Percentiles rank a stretch among this genome's conserved stretches.
These are phyloP conservation scores for Triticum turgidum DNA, from an alignment of 176 grass and related monocot genomes.

Conservation along the genomic window DNA sequence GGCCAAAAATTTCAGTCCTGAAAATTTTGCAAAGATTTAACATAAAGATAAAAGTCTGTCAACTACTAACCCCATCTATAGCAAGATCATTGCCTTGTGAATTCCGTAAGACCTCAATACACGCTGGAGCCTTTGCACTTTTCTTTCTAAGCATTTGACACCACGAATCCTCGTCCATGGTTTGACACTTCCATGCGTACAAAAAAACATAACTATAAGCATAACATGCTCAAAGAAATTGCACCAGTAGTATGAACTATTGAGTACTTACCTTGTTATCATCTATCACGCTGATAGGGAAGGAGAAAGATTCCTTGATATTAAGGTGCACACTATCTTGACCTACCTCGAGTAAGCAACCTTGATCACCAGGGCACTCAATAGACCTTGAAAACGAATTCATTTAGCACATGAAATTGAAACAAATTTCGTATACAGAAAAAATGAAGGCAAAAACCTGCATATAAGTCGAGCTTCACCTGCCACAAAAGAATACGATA, in stretches of 20 bases:
- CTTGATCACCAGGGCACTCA: slow-evolving; percentile 24
- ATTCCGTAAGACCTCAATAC: slow-evolving; percentile 14
- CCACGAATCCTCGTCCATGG: slow-evolving; percentile 29
- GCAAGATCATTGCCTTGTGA: not conserved
- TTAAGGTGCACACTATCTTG: slow-evolving; percentile 18
- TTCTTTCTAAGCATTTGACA: slow-evolving; percentile 19
- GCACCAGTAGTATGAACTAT: not conserved
- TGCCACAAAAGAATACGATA: slow-evolving; percentile 10
- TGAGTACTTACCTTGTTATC: slow-evolving; percentile 24
- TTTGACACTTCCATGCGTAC: slow-evolving; percentile 36
- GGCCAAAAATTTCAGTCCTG: not conserved
- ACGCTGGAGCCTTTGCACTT: slow-evolving; percentile 34
- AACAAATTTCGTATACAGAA: not conserved
- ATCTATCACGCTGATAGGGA: slow-evolving; percentile 55
- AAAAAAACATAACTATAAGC: not conserved
- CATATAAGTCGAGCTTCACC: slow-evolving; percentile 58
- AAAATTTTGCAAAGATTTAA: not conserved
- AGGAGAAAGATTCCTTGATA: slow-evolving; percentile 48
- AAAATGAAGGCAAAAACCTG: slow-evolving; percentile 34
- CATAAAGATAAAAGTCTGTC: slow-evolving; percentile 6
- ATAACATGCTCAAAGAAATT: slow-evolving; percentile 20
- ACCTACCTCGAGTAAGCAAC: slow-evolving; percentile 30
- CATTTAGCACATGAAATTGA: not conserved
- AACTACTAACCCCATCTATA: slow-evolving; percentile 18
- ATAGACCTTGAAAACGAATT: slow-evolving; percentile 32